phyloP scores from a whole-genome alignment of 2,329 filamentous ascomycete species.

The Phaeomoniella chlamydospora region DNA sequence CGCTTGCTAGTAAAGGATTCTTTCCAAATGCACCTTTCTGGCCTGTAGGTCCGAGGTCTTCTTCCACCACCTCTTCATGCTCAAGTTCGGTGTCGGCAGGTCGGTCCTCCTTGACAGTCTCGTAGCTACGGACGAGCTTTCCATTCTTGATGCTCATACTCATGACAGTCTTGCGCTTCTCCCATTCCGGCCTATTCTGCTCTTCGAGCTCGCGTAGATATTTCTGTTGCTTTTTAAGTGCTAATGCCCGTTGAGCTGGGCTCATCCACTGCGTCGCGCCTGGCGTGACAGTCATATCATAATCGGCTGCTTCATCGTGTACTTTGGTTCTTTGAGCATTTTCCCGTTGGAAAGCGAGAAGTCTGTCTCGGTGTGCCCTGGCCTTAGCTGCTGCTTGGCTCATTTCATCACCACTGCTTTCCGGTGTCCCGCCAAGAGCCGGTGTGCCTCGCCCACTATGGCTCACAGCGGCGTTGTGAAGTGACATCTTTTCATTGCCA shows the following conservation, averaged over 20 bases:
- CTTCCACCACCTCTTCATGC: conserved; percentile 10
- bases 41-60: conserved; percentile 16
- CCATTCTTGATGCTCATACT: conserved; percentile 70
- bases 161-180: conserved; percentile 72
- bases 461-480: conserved; percentile 54
- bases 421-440: conserved; percentile 16
- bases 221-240: conserved; percentile 76
- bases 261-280: conserved; percentile 69
- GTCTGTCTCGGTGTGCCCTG: conserved; percentile 61
- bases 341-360: conserved; percentile 71
- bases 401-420: conserved; percentile 11
- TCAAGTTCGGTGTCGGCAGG: conserved; percentile 8
- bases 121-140: conserved; percentile 49
- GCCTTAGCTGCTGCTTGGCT: conserved; percentile 17
- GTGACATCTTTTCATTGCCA: conserved; percentile 71
- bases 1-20: conserved; percentile 27
- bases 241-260: conserved; percentile 66
- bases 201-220: conserved; percentile 74
- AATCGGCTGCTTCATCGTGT: conserved; percentile 70
- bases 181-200: conserved; percentile 71
- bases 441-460: conserved; percentile 19
- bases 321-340: conserved; percentile 75
- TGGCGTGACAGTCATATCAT: conserved; percentile 41
- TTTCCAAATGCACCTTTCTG: conserved; percentile 23
- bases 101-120: conserved; percentile 18